phyloP scores from a whole-genome alignment of 257 asterid species.

The Ehretia macrophylla region DNA sequence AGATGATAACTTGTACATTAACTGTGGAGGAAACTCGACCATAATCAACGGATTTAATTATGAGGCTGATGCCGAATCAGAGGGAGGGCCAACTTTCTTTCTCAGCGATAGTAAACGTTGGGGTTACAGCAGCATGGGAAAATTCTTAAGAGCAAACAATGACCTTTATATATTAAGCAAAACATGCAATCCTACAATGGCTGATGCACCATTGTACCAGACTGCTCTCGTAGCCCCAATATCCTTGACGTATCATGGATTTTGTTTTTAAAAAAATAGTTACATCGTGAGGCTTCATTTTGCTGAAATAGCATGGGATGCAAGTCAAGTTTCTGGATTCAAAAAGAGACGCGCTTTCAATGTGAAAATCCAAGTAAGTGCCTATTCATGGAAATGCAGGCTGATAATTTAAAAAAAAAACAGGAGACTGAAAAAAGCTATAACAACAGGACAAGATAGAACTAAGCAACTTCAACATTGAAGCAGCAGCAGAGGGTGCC shows the following conservation, averaged over 20 bases:
- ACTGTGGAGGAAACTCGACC: slow-evolving; percentile 14
- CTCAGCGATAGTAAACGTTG: not conserved
- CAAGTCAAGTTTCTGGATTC: too few relatives aligned
- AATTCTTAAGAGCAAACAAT: too few relatives aligned
- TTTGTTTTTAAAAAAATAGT: slow-evolving; percentile 11
- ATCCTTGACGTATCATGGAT: slow-evolving; percentile 29
- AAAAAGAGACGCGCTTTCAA: too few relatives aligned
- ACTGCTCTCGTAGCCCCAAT: slow-evolving; percentile 18
- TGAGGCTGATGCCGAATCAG: slow-evolving; percentile 8
- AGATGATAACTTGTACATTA: slow-evolving; percentile 15
- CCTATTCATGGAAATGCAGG: too few relatives aligned
- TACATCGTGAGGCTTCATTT: too few relatives aligned
- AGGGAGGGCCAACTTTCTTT: slow-evolving; percentile 6
- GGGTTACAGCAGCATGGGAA: slow-evolving; percentile 24
- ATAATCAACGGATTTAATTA: not conserved
- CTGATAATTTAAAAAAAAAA: too few relatives aligned
- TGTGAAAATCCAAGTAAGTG: too few relatives aligned
- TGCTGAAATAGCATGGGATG: too few relatives aligned
- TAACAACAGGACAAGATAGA: too few relatives aligned
- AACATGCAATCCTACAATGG: not conserved
- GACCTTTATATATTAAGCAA: not conserved
- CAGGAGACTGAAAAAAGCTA: too few relatives aligned
- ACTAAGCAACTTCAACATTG: too few relatives aligned
- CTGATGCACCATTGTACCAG: slow-evolving; percentile 12
- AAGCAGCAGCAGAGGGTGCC: too few relatives aligned